Conservation (phyloP, 345 rosid genomes). For the Populus simonii region DNA sequence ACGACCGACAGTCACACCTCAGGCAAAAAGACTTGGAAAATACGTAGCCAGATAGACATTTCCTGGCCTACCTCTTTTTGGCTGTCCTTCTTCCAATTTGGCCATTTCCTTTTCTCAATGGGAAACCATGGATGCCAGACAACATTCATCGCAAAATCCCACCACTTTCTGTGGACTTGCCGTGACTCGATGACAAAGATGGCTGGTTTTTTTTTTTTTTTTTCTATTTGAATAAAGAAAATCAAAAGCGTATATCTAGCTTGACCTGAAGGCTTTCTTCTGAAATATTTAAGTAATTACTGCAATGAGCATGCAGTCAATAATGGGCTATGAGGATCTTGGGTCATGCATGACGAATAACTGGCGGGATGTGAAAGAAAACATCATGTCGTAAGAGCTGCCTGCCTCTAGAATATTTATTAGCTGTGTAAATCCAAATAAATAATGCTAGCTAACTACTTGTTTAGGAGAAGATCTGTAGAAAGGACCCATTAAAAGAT, state of each 20-base stretch:
- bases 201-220: too few species aligned
- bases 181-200: too few species aligned
- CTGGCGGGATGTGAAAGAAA: slow-evolving; percentile 26
- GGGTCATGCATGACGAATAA: slow-evolving; percentile 22
- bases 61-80: background rate
- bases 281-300: background rate
- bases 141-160: too few species aligned
- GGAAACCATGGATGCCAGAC: too few species aligned
- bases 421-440: background rate
- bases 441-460: background rate
- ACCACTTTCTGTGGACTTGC: too few species aligned
- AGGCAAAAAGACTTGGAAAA: background rate
- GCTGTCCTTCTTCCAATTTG: background rate
- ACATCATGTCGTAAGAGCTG: background rate
- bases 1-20: slow-evolving; percentile 35
- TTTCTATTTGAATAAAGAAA: too few species aligned
- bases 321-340: slow-evolving; percentile 22
- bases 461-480: background rate
- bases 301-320: background rate
- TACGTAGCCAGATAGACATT: slow-evolving; percentile 20
- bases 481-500: background rate
- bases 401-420: background rate
- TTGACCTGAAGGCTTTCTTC: too few species aligned
- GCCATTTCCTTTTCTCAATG: background rate
- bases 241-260: too few species aligned